phyloP scores from a whole-genome alignment of 208 protist genomes.

The Trypanosoma caninum region DNA sequence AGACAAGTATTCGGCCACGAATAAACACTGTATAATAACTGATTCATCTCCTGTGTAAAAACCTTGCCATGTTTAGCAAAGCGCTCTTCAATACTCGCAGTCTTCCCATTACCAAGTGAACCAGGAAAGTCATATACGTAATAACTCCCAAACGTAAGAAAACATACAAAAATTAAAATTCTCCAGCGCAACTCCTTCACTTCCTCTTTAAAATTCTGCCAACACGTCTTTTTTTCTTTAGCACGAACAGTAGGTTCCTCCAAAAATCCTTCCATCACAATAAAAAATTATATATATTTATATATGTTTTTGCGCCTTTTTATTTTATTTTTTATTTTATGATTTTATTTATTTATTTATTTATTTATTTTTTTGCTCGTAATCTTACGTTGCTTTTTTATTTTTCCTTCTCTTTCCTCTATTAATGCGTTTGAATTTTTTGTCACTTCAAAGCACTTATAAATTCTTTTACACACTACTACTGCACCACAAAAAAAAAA shows the following conservation, averaged over 20 bases:
- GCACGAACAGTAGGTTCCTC: too few relatives aligned
- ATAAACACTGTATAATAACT: conserved; percentile 90
- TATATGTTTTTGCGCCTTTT: not conserved
- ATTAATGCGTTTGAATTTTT: too few relatives aligned
- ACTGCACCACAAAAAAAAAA: conserved; percentile 1
- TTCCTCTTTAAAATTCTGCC: conserved; percentile 34
- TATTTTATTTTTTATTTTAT: not conserved
- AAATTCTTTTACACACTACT: not conserved
- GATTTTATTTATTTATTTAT: not conserved
- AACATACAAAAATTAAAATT: conserved; percentile 72
- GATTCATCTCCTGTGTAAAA: conserved; percentile 87
- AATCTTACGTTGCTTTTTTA: not conserved
- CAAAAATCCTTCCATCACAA: not conserved
- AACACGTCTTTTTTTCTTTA: not conserved
- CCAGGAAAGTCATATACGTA: conserved; percentile 84
- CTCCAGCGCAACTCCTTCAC: conserved; percentile 70
- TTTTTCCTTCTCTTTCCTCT: not conserved
- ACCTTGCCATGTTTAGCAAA: conserved; percentile 41
- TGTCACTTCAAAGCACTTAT: too few relatives aligned
- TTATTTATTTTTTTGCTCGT: not conserved
- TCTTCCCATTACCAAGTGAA: conserved; percentile 61
- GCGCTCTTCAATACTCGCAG: conserved; percentile 52
- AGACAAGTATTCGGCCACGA: conserved; percentile 92
- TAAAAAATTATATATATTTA: not conserved
- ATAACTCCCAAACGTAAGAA: conserved; percentile 83